Evolutionary conservation across 75 land plant genomes (phyloP).

Genomic region (Pseudotsuga menziesii): DNA sequence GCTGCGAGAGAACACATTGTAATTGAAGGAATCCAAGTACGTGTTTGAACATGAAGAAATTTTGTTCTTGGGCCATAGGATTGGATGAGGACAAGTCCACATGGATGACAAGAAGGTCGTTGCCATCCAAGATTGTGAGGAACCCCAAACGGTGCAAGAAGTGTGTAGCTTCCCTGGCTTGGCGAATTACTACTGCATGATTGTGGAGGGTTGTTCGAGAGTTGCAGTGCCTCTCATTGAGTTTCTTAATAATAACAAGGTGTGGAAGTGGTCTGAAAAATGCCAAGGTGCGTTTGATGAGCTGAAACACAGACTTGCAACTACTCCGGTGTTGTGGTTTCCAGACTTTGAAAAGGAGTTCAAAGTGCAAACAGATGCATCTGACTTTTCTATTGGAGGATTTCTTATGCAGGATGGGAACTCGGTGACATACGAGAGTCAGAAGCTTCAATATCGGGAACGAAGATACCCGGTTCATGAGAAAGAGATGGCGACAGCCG

Average conservation of each 20-base stretch:
- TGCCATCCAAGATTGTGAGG: slow-evolving; percentile 18
- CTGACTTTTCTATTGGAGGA: not conserved
- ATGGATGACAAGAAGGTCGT: slow-evolving; percentile 19
- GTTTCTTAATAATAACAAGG: not conserved
- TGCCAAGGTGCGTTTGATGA: not conserved
- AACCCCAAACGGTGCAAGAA: slow-evolving; percentile 4
- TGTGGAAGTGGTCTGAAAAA: not conserved
- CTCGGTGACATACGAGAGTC: slow-evolving; percentile 3
- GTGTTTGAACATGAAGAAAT: slow-evolving; percentile 9
- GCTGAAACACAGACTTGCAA: not conserved
- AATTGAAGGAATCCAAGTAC: no score
- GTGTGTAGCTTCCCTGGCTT: not conserved
- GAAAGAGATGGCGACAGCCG: slow-evolving; percentile 11
- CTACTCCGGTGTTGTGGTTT: not conserved
- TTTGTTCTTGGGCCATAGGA: slow-evolving; percentile 14
- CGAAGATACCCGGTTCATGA: slow-evolving; percentile 6
- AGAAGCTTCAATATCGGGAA: slow-evolving; percentile 10
- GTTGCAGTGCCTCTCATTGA: not conserved
- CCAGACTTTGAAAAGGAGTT: not conserved
- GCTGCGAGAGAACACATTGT: no score
- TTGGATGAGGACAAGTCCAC: not conserved
- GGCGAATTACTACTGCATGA: not conserved
- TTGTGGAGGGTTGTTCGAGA: not conserved
- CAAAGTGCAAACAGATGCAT: slow-evolving; percentile 10
- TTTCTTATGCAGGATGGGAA: not conserved